These are phyloP conservation scores for Margaritispora aquatica DNA, from an alignment of 495 filamentous ascomycete genomes.

Conservation along the genomic window DNA sequence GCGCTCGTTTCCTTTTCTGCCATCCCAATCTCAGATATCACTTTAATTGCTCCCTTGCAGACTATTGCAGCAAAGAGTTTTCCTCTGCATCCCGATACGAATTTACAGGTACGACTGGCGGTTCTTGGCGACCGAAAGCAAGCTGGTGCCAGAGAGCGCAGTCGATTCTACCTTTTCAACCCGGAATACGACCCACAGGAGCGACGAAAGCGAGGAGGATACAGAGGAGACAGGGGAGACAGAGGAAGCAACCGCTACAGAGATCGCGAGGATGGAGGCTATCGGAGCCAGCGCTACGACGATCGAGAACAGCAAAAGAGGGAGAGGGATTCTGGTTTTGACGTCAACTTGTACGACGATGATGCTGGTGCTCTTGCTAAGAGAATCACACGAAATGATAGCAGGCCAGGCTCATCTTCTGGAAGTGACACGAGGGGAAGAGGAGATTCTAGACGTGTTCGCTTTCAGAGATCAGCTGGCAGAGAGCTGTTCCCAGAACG, in stretches of 20 bases:
- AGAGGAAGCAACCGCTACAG: constrained; percentile 40
- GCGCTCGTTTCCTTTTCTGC: constrained; percentile 62
- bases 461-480: constrained; percentile 16
- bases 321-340: constrained; percentile 39
- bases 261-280: constrained; percentile 51
- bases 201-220: constrained; percentile 44
- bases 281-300: constrained; percentile 50
- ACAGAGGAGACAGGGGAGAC: constrained; percentile 27
- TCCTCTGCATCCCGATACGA: constrained; percentile 58
- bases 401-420: constrained; percentile 14
- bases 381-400: constrained; percentile 19
- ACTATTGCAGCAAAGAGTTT: constrained; percentile 50
- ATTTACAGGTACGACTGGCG: constrained; percentile 67
- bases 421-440: constrained; percentile 23
- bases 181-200: constrained; percentile 83
- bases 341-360: constrained; percentile 77
- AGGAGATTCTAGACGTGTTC: constrained; percentile 24
- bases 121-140: constrained; percentile 72
- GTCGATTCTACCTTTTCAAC: constrained; percentile 86
- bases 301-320: constrained; percentile 48
- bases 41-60: constrained; percentile 39
- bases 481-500: constrained; percentile 25
- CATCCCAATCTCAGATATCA: constrained; percentile 34
- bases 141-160: constrained; percentile 66
- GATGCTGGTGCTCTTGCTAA: constrained; percentile 34